Percentiles rank a stretch among this genome's conserved stretches.
Conservation (phyloP, 169 alveolate genomes). For the Sarcocystis neurona region DNA sequence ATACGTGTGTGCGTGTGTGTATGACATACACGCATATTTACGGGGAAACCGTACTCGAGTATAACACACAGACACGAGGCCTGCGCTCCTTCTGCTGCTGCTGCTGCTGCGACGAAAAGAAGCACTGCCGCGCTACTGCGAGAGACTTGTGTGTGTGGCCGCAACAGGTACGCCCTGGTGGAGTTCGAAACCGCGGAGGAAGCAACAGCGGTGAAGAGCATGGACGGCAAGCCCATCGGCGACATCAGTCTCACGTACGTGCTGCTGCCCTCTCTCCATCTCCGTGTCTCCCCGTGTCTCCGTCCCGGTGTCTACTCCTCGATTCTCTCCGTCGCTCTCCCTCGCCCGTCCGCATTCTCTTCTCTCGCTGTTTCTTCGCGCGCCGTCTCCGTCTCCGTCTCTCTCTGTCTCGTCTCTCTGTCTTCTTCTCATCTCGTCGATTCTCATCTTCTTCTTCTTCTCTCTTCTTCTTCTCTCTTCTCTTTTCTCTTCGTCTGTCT, state of each 20-base stretch:
- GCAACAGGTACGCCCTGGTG: slow-evolving; percentile 33
- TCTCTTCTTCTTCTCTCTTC: not conserved
- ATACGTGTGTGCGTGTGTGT: no score
- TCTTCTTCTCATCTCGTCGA: not conserved
- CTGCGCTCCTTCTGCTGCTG: not conserved
- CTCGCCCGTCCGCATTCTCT: not conserved
- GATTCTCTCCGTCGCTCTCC: not conserved
- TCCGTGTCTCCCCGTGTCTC: not conserved
- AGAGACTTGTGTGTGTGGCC: no score
- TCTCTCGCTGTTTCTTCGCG: not conserved
- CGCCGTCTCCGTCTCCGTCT: no score
- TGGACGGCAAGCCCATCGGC: slow-evolving; percentile 41
- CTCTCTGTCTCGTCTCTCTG: not conserved
- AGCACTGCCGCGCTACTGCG: not conserved
- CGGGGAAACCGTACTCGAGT: no score
- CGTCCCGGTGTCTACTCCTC: not conserved
- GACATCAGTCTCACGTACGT: slow-evolving; percentile 5
- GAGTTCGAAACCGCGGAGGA: slow-evolving; percentile 38
- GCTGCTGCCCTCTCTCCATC: not conserved
- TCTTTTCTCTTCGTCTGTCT: not conserved
- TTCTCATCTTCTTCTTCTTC: not conserved
- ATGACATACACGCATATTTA: no score
- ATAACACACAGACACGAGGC: no score
- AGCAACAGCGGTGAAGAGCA: not conserved
- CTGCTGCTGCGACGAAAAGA: not conserved